Evolutionary conservation across 2,329 filamentous ascomycete species (phyloP).

Genomic region (Periconia sp.): DNA sequence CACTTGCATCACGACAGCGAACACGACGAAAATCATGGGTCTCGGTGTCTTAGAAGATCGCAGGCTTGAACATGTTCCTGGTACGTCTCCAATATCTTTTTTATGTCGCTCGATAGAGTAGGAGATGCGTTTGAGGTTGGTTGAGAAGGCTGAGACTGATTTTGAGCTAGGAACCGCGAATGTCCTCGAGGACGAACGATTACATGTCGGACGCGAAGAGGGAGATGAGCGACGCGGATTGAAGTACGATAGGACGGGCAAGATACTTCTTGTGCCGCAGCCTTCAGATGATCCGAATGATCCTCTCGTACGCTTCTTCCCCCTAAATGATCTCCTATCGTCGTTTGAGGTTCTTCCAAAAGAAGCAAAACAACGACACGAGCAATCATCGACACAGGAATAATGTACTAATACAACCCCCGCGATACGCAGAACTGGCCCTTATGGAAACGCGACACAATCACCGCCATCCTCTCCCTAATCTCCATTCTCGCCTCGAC

Average conservation of each 20-base stretch:
- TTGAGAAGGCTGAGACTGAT: constrained; percentile 8
- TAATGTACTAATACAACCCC: not conserved
- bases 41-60: constrained; percentile 73
- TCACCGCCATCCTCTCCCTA: constrained; percentile 76
- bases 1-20: not conserved
- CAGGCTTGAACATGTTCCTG: constrained; percentile 70
- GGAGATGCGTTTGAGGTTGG: not conserved
- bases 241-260: constrained; percentile 72
- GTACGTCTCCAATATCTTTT: constrained; percentile 48
- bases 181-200: constrained; percentile 35
- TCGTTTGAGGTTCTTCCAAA: constrained; percentile 1
- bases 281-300: constrained; percentile 91
- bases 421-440: constrained; percentile 69
- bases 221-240: constrained; percentile 51
- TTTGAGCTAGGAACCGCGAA: constrained; percentile 44
- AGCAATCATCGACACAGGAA: no score
- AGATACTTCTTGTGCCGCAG: constrained; percentile 84
- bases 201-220: constrained; percentile 17
- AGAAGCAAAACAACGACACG: no score
- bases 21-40: constrained; percentile 62
- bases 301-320: constrained; percentile 61
- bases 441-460: constrained; percentile 79
- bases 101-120: not conserved
- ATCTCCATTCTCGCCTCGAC: constrained; percentile 81
- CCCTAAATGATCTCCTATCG: not conserved